Base-by-base conservation (phyloP, 768 basidiomycete species). In the Tricholomella constricta region DNA sequence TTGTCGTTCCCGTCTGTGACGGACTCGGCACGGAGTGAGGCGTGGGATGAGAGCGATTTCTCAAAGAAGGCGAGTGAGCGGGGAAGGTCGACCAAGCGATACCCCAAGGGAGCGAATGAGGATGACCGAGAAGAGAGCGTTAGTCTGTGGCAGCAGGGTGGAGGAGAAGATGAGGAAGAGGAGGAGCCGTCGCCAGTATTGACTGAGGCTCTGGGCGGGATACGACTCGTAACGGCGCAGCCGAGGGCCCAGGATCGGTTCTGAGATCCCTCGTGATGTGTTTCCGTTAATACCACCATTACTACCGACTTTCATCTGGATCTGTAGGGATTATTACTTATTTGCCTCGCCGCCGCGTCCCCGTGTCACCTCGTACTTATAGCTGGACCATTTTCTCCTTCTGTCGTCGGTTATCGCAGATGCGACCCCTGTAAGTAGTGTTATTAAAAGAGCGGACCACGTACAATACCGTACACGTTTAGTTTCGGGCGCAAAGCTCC, bases 61-160 rank as follows among this genome's bases (percentile, higher is more conserved):
- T 55, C 52, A 53, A 61, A 64, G 35, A 64, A 59, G 42, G 65
- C 61, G 22, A 60, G 65, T 36, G 66, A 65, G 19, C 68, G 72
- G 23, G 67, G 72, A 25, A 68, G 75, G 55, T 69, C 73, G 25
- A 67, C 70, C 43, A 73, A 76, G 63, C 71, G 69, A 37, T 83
- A 84, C 53, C 79, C 80, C 4, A 75, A 72, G 47, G 78, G 75
- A n/a, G 67, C 61, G 22, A 77, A 73, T 0, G 74, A 77, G 3
- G 81, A 83, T 59, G 86, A 88, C 47, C 64, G 66, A 44, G 86
- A 87, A 51, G 86, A 88, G 69, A 83, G 81, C 49, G 65, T 79
- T 46, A 77, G 83, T 44, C 59, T 88, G 49, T 83, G 79, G 80
- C 66, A 67, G 25, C 67, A 62, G 34, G 51, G 50, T 19, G 53